These are phyloP conservation scores for Sporothrix variecibatus DNA, from an alignment of 2,329 filamentous ascomycete genomes.

Conservation along the genomic window DNA sequence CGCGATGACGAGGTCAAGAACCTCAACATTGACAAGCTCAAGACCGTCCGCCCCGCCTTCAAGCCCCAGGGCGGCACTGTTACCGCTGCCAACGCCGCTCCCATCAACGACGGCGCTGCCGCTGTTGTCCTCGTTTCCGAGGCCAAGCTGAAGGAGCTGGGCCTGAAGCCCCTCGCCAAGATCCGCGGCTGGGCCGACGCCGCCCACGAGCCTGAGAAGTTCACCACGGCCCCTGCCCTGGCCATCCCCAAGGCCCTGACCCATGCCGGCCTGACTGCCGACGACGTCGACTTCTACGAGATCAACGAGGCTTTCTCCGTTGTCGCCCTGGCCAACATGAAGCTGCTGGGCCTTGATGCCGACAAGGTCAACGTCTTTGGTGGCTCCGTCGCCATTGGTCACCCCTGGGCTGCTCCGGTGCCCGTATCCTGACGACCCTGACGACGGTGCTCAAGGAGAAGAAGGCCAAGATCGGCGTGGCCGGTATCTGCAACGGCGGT, in stretches of 20 bases:
- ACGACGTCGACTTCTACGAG: slow-evolving; percentile 88
- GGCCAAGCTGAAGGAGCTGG: slow-evolving; percentile 87
- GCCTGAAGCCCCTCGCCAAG: slow-evolving; percentile 89
- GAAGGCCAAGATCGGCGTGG: slow-evolving; percentile 89
- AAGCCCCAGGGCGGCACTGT: slow-evolving; percentile 80
- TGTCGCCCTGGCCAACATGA: slow-evolving; percentile 93
- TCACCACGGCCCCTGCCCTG: slow-evolving; percentile 90
- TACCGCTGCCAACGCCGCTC: slow-evolving; percentile 94
- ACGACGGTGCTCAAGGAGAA: slow-evolving; percentile 86
- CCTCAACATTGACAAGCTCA: slow-evolving; percentile 80
- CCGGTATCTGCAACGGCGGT: slow-evolving; percentile 96
- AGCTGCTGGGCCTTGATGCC: slow-evolving; percentile 75
- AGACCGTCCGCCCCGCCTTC: slow-evolving; percentile 81
- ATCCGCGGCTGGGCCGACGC: slow-evolving; percentile 98
- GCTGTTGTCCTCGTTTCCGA: slow-evolving; percentile 93
- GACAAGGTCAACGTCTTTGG: slow-evolving; percentile 95
- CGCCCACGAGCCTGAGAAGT: slow-evolving; percentile 86
- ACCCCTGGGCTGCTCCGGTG: slow-evolving; percentile 90
- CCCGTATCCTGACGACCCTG: slow-evolving; percentile 87
- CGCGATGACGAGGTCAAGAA: slow-evolving; percentile 97
- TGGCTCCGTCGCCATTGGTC: slow-evolving; percentile 92
- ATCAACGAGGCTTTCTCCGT: slow-evolving; percentile 99
- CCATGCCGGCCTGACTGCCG: slow-evolving; percentile 80
- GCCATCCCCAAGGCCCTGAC: slow-evolving; percentile 97
- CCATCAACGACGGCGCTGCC: slow-evolving; percentile 91